phyloP scores from a whole-genome alignment of 2,329 filamentous ascomycete genomes.

The Parascedosporium putredinis region DNA sequence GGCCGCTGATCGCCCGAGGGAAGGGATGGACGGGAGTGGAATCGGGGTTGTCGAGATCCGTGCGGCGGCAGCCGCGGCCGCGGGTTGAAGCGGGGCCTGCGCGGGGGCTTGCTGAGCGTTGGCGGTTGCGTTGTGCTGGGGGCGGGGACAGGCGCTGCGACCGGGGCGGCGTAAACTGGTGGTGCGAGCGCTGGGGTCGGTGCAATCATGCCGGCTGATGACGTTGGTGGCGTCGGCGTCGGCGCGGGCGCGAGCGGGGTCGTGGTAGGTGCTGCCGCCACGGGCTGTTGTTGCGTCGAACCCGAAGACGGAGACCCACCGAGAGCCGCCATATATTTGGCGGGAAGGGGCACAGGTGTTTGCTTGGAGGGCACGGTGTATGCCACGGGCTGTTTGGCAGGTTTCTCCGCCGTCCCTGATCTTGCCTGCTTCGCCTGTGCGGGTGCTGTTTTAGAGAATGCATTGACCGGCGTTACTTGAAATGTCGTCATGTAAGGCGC shows the following conservation, averaged over 20 bases:
- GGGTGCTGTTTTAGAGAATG: not conserved
- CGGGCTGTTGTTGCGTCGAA: not conserved
- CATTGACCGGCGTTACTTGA: not conserved
- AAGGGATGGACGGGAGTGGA: slow-evolving; percentile 17
- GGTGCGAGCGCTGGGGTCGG: not conserved
- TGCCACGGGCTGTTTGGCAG: not conserved
- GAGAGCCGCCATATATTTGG: slow-evolving; percentile 21
- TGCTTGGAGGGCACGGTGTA: slow-evolving; percentile 24
- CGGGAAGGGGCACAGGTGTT: slow-evolving; percentile 33
- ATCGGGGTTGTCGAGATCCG: slow-evolving; percentile 21
- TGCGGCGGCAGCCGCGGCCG: not conserved
- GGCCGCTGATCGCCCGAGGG: not conserved
- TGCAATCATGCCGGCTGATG: not conserved
- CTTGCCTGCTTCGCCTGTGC: not conserved
- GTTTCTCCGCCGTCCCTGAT: not conserved
- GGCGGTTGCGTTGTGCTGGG: not conserved
- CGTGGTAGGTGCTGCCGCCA: not conserved
- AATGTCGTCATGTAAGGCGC: not conserved
- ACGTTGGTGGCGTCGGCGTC: not conserved
- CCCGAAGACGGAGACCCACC: not conserved
- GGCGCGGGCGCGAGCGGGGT: not conserved
- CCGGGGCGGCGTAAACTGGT: not conserved
- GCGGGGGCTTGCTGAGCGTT: not conserved
- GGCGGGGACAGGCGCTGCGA: not conserved
- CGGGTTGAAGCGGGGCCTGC: not conserved